phyloP scores from a whole-genome alignment of 108 stramenopile species.

The Schizochytrium sp. region DNA sequence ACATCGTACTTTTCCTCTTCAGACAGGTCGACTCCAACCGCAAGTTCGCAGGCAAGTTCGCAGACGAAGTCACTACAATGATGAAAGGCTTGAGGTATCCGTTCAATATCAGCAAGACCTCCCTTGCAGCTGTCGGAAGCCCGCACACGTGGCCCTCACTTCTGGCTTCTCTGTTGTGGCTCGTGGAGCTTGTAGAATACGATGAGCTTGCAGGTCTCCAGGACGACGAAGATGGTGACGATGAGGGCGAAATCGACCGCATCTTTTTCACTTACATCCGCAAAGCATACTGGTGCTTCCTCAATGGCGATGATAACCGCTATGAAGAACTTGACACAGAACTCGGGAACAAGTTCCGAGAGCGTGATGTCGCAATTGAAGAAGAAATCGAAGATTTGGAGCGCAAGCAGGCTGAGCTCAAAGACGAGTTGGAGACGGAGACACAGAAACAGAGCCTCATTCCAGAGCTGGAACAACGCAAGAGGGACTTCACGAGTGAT shows the following conservation, averaged over 20 bases:
- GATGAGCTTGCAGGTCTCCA: conserved; percentile 63
- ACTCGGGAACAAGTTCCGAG: conserved; percentile 55
- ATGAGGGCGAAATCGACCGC: conserved; percentile 63
- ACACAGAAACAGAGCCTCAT: conserved; percentile 81
- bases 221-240: conserved; percentile 64
- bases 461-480: conserved; percentile 77
- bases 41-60: conserved; percentile 83
- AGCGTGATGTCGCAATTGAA: conserved; percentile 23
- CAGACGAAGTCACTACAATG: conserved; percentile 91
- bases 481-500: conserved; percentile 79
- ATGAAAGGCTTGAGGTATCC: conserved; percentile 90
- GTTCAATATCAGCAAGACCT: conserved; percentile 72
- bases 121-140: conserved; percentile 94
- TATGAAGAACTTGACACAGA: conserved; percentile 77
- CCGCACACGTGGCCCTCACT: conserved; percentile 98
- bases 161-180: conserved; percentile 93
- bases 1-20: conserved; percentile 93
- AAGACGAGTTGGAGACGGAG: conserved; percentile 77
- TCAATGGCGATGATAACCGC: conserved; percentile 84
- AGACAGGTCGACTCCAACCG: conserved; percentile 86
- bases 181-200: conserved; percentile 86
- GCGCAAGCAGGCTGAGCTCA: conserved; percentile 58
- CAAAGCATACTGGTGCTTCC: conserved; percentile 85
- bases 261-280: conserved; percentile 87
- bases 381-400: conserved; percentile 41